Conservation (phyloP, 164 flowering plant genomes). For the grape (Vitis vinifera) region ASM3070453v1 NC_081805.1:7024001-7024500, state of each 20-base stretch:
- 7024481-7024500: background rate
- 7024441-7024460: background rate
- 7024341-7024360: conserved; percentile 87
- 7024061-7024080: background rate
- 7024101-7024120: background rate
- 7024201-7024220: no score
- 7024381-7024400: conserved; percentile 70
- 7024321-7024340: conserved; percentile 73
- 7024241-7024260: no score
- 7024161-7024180: conserved; percentile 81
- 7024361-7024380: conserved; percentile 67
- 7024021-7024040: conserved; percentile 88
- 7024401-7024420: conserved; percentile 8
- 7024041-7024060: conserved; percentile 54
- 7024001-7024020: conserved; percentile 79
- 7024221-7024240: no score
- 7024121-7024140: conserved; percentile 78
- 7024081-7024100: background rate
- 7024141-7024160: conserved; percentile 83
- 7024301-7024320: conserved; percentile 86
- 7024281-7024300: conserved; percentile 22
- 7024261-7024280: no score
- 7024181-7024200: conserved; percentile 69
- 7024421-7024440: background rate
- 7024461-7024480: background rate